A percentile compares a stretch with the other conserved stretches of the same genome.
Conservation (phyloP, 2,329 filamentous ascomycete species). For the Talaromyces sp. region DNA sequence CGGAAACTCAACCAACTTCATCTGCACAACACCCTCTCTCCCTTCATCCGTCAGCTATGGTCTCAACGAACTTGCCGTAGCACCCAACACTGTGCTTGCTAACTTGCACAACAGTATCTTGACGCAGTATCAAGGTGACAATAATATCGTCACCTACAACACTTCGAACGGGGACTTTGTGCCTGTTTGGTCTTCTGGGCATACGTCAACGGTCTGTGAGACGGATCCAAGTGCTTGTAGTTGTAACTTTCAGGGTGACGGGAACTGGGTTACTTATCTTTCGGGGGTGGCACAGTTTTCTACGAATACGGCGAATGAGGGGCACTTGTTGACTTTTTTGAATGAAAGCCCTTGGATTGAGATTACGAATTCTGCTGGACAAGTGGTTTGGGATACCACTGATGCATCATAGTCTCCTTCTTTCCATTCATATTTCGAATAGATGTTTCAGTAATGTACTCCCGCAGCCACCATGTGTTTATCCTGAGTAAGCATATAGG, state of each 20-base stretch:
- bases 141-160: slow-evolving; percentile 16
- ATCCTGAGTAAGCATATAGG: too few species aligned
- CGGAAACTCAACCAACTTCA: slow-evolving; percentile 17
- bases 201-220: neutral
- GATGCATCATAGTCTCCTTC: neutral
- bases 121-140: slow-evolving; percentile 15
- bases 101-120: slow-evolving; percentile 8
- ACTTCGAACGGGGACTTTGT: slow-evolving; percentile 9
- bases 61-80: slow-evolving; percentile 8
- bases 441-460: too few species aligned
- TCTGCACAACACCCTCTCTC: slow-evolving; percentile 12
- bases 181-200: slow-evolving; percentile 11
- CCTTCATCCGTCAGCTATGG: slow-evolving; percentile 6
- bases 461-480: too few species aligned
- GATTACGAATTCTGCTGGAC: slow-evolving; percentile 9
- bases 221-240: neutral
- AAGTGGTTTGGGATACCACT: slow-evolving; percentile 14
- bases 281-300: neutral
- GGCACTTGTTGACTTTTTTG: slow-evolving; percentile 12
- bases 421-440: neutral
- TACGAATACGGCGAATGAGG: neutral
- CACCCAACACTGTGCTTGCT: slow-evolving; percentile 6
- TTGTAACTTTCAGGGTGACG: slow-evolving; percentile 10
- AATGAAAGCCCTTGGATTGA: slow-evolving; percentile 16
- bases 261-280: slow-evolving; percentile 10